A percentile compares a stretch with the other conserved stretches of the same genome.
Evolutionary conservation across 176 grass and related monocot species (phyloP).

Genomic region (Raddia distichophylla): DNA sequence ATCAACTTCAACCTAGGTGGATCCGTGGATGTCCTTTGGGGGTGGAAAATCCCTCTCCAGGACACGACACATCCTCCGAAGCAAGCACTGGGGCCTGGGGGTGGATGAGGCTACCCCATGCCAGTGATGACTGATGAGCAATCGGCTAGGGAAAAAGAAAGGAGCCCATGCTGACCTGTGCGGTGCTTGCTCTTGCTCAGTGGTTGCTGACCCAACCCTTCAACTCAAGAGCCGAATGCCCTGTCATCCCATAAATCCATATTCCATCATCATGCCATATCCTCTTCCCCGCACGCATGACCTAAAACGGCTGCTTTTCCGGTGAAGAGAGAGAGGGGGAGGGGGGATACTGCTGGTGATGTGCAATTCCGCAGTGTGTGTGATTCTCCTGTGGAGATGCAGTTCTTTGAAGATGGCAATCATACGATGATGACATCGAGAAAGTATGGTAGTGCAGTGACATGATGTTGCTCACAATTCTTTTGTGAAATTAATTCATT

Average conservation of each 20-base stretch:
- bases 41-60: not conserved
- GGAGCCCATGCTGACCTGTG: constrained; percentile 44
- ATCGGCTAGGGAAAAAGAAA: constrained; percentile 20
- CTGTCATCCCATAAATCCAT: constrained; percentile 11
- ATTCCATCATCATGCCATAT: constrained; percentile 42
- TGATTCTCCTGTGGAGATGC: constrained; percentile 3
- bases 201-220: constrained; percentile 54
- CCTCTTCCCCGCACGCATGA: not conserved
- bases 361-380: constrained; percentile 4
- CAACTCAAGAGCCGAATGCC: constrained; percentile 27
- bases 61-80: constrained; percentile 28
- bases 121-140: constrained; percentile 40
- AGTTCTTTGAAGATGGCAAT: constrained; percentile 24
- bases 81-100: not conserved
- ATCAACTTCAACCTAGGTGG: too few relatives aligned
- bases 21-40: too few relatives aligned
- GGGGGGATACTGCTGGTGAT: not conserved
- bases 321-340: constrained; percentile 42
- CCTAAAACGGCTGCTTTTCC: constrained; percentile 57
- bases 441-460: constrained; percentile 14
- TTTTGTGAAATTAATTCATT: too few relatives aligned
- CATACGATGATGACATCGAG: not conserved
- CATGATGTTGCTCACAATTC: too few relatives aligned
- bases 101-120: constrained; percentile 47
- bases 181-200: constrained; percentile 16